Evolutionary conservation across 1,284 basidiomycete genomes (phyloP), one percentile per base, ranked within the genome.

Genomic region (Phlebopus sp.): DNA sequence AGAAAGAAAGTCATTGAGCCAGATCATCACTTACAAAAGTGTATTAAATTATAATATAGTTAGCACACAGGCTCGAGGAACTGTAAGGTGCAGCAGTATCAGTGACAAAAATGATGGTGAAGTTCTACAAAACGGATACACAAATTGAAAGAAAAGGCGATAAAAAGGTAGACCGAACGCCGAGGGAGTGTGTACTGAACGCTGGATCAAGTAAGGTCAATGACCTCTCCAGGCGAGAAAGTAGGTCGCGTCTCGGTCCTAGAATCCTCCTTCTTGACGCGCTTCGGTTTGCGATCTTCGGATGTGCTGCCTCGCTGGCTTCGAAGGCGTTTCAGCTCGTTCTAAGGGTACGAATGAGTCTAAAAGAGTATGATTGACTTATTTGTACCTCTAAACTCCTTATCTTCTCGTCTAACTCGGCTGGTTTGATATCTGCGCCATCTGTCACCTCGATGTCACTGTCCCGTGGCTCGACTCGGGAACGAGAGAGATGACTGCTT

Each of bases 251-350:
- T 48, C 17, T 18, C 23, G 2, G 27, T 9, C 21, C 27, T 23
- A 7, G 30, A 4, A 27, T 47, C 36, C 29, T 52, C 50, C 30
- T 25, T 37, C 37, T 59, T 54, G 46, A 60, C 37, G 32, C 47
- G 53, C 23, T 58, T 52, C 7, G 51, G 35, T 11, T 60, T 52
- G 10, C 19, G 44, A 19, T 45, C 47, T 13, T 49, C 30, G 14
- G 29, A 32, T 5, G 18, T 17, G 29, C 29, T 18, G 21, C 13
- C 29, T 10, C 46, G 37, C 42, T 47, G 15, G 9, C 34, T 37
- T 9, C 47, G 51, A 13, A 54, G 47, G 18, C 42, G 54, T 42
- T 52, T 53, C 21, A 59, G 44, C 25, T 52, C 49, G 34, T 50
- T 47, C 50, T 51, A 25, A 14, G 13, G 5, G 39, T 2, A 10